phyloP scores from a whole-genome alignment of 108 stramenopile genomes.

The Cyclotella atomus region DNA sequence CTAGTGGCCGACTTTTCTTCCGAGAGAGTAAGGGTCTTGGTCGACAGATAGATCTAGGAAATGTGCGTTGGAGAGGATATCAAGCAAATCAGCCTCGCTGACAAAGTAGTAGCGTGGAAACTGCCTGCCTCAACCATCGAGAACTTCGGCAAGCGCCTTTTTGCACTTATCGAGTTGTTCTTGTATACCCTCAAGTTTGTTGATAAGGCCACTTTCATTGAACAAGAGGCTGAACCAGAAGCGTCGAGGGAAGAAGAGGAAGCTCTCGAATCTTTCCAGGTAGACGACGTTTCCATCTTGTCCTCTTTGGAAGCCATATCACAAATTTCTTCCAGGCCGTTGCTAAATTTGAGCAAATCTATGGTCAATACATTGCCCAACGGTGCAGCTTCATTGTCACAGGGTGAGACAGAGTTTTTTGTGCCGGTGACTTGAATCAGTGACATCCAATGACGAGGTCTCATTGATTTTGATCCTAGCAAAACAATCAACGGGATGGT shows the following conservation, averaged over 20 bases:
- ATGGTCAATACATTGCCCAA: conserved; percentile 66
- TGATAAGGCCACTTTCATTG: conserved; percentile 64
- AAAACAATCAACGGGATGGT: conserved; percentile 79
- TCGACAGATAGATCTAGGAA: conserved; percentile 79
- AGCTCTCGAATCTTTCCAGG: too few relatives aligned
- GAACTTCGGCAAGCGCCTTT: conserved; percentile 80
- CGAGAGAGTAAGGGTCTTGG: conserved; percentile 59
- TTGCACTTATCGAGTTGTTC: conserved; percentile 81
- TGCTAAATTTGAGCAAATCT: conserved; percentile 68
- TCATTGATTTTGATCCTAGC: conserved; percentile 67
- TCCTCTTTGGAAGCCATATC: conserved; percentile 84
- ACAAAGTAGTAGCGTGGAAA: conserved; percentile 90
- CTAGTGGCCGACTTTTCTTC: conserved; percentile 31
- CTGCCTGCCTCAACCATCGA: conserved; percentile 75
- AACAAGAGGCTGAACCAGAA: too few relatives aligned
- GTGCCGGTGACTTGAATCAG: conserved; percentile 49
- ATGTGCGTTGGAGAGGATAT: conserved; percentile 88
- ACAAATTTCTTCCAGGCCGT: conserved; percentile 82
- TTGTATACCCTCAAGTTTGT: conserved; percentile 61
- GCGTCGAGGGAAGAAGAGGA: too few relatives aligned
- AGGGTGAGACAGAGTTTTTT: conserved; percentile 67
- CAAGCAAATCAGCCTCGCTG: conserved; percentile 77
- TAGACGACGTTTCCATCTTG: conserved; percentile 77
- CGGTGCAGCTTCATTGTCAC: conserved; percentile 60
- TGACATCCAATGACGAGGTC: conserved; percentile 79